Evolutionary conservation across 1,139 yeast genomes (phyloP).

Genomic region (Pichia sp.): DNA sequence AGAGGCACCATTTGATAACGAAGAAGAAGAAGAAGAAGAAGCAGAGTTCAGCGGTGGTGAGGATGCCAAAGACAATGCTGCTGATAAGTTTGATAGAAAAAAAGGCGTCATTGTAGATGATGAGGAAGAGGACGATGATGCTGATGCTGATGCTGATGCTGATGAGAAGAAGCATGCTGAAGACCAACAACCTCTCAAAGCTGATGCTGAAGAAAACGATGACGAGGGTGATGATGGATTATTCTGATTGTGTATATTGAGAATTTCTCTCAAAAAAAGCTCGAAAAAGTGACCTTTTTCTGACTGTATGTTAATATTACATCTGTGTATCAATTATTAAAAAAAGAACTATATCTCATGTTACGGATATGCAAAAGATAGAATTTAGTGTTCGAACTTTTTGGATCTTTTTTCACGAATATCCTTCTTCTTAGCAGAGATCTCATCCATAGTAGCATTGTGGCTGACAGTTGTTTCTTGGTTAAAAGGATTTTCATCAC

Average conservation of each 20-base stretch:
- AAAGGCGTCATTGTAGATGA: constrained; percentile 23
- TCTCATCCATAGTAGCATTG: constrained; percentile 60
- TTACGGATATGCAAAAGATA: not conserved
- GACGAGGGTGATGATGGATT: constrained; percentile 19
- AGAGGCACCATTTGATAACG: constrained; percentile 4
- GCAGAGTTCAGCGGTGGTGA: constrained; percentile 21
- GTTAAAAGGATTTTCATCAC: constrained; percentile 81
- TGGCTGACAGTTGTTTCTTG: constrained; percentile 60
- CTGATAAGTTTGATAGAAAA: constrained; percentile 19
- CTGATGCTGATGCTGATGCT: constrained; percentile 7
- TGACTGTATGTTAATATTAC: not conserved
- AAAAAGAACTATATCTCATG: not conserved
- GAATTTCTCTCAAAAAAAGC: not conserved
- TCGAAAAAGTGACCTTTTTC: not conserved
- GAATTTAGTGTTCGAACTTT: constrained; percentile 29
- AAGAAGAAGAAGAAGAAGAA: constrained; percentile 19
- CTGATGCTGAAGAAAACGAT: constrained; percentile 8
- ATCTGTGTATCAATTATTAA: not conserved
- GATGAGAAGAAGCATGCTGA: not conserved
- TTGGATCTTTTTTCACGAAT: constrained; percentile 42
- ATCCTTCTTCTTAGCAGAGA: constrained; percentile 45
- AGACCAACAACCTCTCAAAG: not conserved
- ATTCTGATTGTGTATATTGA: constrained; percentile 5
- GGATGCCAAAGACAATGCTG: constrained; percentile 24
- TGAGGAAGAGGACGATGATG: constrained; percentile 21